Evolutionary conservation across 2,329 filamentous ascomycete species (phyloP), one percentile per base, ranked within the genome.

Genomic region (Fusarium hostae): DNA sequence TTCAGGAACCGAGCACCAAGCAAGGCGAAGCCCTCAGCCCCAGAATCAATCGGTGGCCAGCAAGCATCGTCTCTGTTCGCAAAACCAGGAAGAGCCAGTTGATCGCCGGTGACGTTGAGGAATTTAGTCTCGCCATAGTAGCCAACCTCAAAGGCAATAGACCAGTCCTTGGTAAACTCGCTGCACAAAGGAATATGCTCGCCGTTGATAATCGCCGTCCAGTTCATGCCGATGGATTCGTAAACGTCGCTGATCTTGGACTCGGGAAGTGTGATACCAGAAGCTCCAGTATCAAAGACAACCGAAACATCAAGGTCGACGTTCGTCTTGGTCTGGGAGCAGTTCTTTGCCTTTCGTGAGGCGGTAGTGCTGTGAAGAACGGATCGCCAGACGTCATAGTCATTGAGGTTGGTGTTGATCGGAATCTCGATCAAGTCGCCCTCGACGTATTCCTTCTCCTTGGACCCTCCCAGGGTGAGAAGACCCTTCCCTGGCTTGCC

Each of bases 161-260:
- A 78, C 81, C 81, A 82, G 60, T 76, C 70, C 39, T 78, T 66
- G 59, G 79, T 82, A 63, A 82, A 81, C 39, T 82, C 80, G 68
- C 58, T 74, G 74, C 81, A 82, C 26, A 79, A 63, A 9, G 79
- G 80, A 47, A 81, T 63, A 45, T 77, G 72, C 0, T 79, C 61
- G 32, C 73, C 74, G 0, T 47, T 47, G 12, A 78, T 34, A 55
- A 82, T 78, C 3, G 76, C 76, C 0, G 73, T 79, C 68, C 70
- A 81, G 77, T 81, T 80, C 80, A 79, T 78, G 4, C 80, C 80
- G 30, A 82, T 78, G 1, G 78, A 76, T 34, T 68, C 66, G 68
- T 82, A 82, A 39, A 82, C 67, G 1, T 64, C 59, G 3, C 74
- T 64, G 18, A 79, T 71, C 22, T 71, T 50, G n/a, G 59, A 57